Percentiles rank a stretch among this genome's conserved stretches.
Evolutionary conservation across 139 green algal species (phyloP).

Genomic region (Volvox africanus): DNA sequence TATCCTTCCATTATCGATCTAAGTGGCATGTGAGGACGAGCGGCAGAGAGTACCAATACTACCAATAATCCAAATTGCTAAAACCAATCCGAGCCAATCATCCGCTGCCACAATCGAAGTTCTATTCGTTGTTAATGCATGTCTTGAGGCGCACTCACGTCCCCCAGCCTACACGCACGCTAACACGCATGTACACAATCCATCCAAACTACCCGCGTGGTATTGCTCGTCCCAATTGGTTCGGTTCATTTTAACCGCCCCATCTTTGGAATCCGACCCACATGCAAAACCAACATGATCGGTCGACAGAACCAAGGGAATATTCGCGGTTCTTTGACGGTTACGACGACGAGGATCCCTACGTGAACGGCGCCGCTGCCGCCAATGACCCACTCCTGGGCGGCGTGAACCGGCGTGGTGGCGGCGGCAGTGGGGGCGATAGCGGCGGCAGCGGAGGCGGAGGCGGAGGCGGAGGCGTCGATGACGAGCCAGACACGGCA

Average conservation of each 20-base stretch:
- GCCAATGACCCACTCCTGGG: constrained; percentile 19
- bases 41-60: no score
- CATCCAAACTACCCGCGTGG: no score
- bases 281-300: no score
- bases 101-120: no score
- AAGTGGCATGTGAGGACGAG: no score
- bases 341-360: neutral
- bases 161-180: neutral
- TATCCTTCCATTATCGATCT: no score
- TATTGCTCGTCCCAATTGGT: no score
- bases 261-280: no score
- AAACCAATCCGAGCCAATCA: no score
- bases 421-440: neutral
- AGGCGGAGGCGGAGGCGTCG: neutral
- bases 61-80: no score
- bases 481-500: no score
- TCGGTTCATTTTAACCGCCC: no score
- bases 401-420: neutral
- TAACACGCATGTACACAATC: neutral
- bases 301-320: constrained; percentile 9
- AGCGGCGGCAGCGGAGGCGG: neutral
- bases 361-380: neutral
- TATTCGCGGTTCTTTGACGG: constrained; percentile 2
- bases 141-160: neutral
- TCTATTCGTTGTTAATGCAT: neutral